Percentiles rank a stretch among this genome's conserved stretches.
Evolutionary conservation across 2,329 filamentous ascomycete species (phyloP).

Genomic region (Plenodomus lindquistii): DNA sequence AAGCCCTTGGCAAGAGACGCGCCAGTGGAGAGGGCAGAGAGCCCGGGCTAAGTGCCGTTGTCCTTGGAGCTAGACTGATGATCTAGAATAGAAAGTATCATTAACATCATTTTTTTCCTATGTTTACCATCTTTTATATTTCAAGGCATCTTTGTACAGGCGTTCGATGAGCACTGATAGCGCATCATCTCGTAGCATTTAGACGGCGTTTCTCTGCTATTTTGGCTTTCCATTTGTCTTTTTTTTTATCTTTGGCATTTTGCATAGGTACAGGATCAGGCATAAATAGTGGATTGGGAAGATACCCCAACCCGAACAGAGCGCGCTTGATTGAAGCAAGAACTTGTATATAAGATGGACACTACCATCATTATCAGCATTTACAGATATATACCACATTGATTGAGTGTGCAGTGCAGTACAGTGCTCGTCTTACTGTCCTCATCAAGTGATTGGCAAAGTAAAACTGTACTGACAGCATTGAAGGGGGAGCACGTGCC

Average conservation of each 20-base stretch:
- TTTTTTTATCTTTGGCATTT: not conserved
- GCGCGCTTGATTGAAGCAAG: no score
- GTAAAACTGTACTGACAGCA: no score
- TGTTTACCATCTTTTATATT: not conserved
- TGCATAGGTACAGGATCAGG: no score
- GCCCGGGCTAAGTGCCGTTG: slow-evolving; percentile 22
- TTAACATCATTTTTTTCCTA: slow-evolving; percentile 1
- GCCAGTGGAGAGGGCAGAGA: slow-evolving; percentile 25
- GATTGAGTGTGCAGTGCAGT: no score
- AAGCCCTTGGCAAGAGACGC: slow-evolving; percentile 24
- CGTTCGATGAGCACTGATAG: slow-evolving; percentile 7
- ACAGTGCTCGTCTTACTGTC: no score
- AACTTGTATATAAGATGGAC: no score
- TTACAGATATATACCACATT: no score
- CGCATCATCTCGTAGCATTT: slow-evolving; percentile 5
- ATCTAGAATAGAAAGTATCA: slow-evolving; percentile 14
- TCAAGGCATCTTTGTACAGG: not conserved
- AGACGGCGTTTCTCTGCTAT: not conserved
- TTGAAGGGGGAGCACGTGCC: no score
- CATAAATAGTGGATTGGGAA: no score
- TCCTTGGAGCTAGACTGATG: slow-evolving; percentile 25
- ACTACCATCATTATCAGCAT: no score
- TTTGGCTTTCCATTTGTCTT: not conserved
- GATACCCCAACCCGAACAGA: no score
- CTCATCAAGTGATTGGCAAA: no score